A percentile compares a stretch with the other conserved stretches of the same genome.
Conservation (phyloP, 2,329 filamentous ascomycete genomes). For the Cladosporium colombiae region DNA sequence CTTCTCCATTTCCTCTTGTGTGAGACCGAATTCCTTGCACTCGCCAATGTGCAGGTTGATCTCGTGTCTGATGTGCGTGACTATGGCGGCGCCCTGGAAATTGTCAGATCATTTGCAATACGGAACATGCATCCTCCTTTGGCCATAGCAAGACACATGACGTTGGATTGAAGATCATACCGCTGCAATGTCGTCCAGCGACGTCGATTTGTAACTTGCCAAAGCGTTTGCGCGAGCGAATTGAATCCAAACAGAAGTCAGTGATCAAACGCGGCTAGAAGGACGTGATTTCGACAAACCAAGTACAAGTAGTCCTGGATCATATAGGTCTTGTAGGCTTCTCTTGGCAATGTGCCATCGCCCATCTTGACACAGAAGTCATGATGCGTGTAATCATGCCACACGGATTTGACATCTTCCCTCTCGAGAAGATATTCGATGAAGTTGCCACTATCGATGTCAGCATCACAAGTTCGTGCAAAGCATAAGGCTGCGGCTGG, state of each 20-base stretch:
- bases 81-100: conserved; percentile 64
- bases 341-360: conserved; percentile 69
- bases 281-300: neutral
- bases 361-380: conserved; percentile 78
- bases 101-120: conserved; percentile 18
- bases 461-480: neutral
- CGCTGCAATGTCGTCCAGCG: conserved; percentile 69
- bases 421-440: conserved; percentile 78
- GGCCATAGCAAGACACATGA: neutral
- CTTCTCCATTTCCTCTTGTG: conserved; percentile 68
- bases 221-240: conserved; percentile 86
- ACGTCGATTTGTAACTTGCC: conserved; percentile 79
- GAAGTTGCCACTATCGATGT: conserved; percentile 62
- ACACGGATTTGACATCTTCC: conserved; percentile 70
- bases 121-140: neutral
- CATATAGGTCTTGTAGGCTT: conserved; percentile 84
- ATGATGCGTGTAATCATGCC: conserved; percentile 77
- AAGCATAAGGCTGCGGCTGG: neutral
- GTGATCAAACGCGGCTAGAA: neutral
- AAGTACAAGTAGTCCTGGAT: conserved; percentile 91
- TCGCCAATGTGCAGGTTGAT: conserved; percentile 80
- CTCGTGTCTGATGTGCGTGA: conserved; percentile 76
- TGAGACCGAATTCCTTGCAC: conserved; percentile 77
- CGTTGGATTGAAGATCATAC: conserved; percentile 49
- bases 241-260: conserved; percentile 60